Evolutionary conservation across 164 flowering plant genomes (phyloP).

Genomic region (Chloranthus sessilifolius): DNA sequence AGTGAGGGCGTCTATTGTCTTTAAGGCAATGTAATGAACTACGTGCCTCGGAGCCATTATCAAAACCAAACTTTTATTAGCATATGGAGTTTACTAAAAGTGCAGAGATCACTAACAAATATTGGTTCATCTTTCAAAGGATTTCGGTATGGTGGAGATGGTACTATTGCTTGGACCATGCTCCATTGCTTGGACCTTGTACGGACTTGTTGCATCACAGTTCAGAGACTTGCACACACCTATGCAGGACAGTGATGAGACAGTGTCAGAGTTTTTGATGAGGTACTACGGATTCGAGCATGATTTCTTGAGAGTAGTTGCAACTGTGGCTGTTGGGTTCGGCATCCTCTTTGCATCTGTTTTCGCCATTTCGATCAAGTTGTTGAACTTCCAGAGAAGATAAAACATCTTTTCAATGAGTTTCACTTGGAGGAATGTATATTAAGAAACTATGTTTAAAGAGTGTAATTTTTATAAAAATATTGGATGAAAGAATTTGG

Average conservation of each 20-base stretch:
- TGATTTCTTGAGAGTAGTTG: slow-evolving; percentile 29
- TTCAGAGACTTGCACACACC: slow-evolving; percentile 29
- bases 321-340: slow-evolving; percentile 17
- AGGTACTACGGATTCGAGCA: slow-evolving; percentile 31
- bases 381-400: slow-evolving; percentile 34
- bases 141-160: slow-evolving; percentile 58
- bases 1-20: too few species aligned
- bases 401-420: too few species aligned
- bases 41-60: too few species aligned
- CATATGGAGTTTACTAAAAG: too few species aligned
- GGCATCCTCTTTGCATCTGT: slow-evolving; percentile 34
- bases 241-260: slow-evolving; percentile 3
- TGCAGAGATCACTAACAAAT: background rate
- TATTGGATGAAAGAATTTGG: too few species aligned
- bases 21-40: too few species aligned
- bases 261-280: slow-evolving; percentile 24
- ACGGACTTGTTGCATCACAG: slow-evolving; percentile 43
- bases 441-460: too few species aligned
- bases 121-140: slow-evolving; percentile 22
- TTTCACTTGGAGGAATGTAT: too few species aligned
- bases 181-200: slow-evolving; percentile 43
- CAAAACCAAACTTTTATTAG: too few species aligned
- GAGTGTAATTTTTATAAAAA: too few species aligned
- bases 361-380: slow-evolving; percentile 34
- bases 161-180: slow-evolving; percentile 37